Percentiles rank a stretch among this genome's conserved stretches.
Conservation (phyloP, 805 yeast species). For the Ogataea salicorniae region DNA sequence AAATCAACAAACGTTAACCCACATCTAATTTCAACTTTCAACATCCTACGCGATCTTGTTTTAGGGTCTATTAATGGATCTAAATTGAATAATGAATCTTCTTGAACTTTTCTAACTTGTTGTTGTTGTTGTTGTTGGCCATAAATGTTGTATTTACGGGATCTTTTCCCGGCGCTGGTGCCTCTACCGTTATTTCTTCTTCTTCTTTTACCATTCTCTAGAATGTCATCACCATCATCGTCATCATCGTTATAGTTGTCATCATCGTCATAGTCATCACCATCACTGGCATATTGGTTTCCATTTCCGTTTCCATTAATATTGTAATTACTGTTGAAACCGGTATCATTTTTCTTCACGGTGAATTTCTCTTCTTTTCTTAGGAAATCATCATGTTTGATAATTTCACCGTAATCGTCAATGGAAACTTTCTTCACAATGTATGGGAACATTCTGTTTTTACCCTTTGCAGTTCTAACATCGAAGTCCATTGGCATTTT, state of each 20-base stretch:
- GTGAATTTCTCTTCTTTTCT: conserved; percentile 44
- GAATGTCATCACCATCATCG: conserved; percentile 19
- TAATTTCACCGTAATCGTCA: conserved; percentile 86
- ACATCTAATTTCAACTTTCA: conserved; percentile 50
- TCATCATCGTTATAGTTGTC: conserved; percentile 22
- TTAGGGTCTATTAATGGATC: conserved; percentile 24
- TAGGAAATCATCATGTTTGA: conserved; percentile 60
- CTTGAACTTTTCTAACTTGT: neutral
- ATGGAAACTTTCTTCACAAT: conserved; percentile 50
- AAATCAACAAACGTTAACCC: conserved; percentile 73
- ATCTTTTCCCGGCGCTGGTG: conserved; percentile 12
- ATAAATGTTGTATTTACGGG: neutral
- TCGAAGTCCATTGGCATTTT: conserved; percentile 51
- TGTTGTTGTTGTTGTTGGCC: neutral
- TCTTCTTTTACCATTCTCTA: conserved; percentile 20
- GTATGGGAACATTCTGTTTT: conserved; percentile 72
- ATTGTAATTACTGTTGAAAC: no score
- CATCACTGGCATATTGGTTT: conserved; percentile 3
- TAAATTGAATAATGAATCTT: conserved; percentile 17
- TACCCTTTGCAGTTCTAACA: conserved; percentile 44
- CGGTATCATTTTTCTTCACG: conserved; percentile 18
- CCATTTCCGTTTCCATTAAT: no score
- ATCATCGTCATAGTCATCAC: conserved; percentile 19
- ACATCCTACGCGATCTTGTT: conserved; percentile 4
- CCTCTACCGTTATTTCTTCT: conserved; percentile 12